phyloP scores from a whole-genome alignment of 2,329 filamentous ascomycete species.

The Rutstroemia sp. region DNA sequence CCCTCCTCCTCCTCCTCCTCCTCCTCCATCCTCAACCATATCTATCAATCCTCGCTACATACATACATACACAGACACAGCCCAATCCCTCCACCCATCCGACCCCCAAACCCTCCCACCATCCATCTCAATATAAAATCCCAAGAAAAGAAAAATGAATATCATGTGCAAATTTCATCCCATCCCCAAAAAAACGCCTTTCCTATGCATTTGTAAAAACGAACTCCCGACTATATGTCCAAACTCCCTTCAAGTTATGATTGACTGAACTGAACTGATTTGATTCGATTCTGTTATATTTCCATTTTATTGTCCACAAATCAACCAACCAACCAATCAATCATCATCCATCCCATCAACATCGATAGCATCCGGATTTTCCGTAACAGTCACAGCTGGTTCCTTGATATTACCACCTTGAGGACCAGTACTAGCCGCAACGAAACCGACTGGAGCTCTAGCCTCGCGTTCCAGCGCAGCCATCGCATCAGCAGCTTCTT shows the following conservation, averaged over 20 bases:
- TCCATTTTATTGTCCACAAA: background rate
- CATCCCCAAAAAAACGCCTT: background rate
- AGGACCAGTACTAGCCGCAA: slow-evolving; percentile 72
- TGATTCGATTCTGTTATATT: background rate
- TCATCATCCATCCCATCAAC: slow-evolving; percentile 48
- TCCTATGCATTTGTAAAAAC: background rate
- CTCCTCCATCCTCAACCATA: too few species aligned
- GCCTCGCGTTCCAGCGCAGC: slow-evolving; percentile 80
- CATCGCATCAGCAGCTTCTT: slow-evolving; percentile 68
- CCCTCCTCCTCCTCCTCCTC: too few species aligned
- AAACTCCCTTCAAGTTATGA: background rate
- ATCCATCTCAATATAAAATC: too few species aligned
- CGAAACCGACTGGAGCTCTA: slow-evolving; percentile 83
- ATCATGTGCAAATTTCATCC: background rate
- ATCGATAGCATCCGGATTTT: slow-evolving; percentile 82
- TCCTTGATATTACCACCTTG: slow-evolving; percentile 48
- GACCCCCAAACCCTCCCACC: too few species aligned
- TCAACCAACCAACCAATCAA: slow-evolving; percentile 7
- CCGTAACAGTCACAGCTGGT: slow-evolving; percentile 36
- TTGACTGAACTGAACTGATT: background rate
- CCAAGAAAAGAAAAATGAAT: too few species aligned
- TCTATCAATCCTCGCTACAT: too few species aligned
- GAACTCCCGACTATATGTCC: slow-evolving; percentile 2
- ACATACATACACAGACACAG: too few species aligned
- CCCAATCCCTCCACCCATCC: too few species aligned